These are phyloP conservation scores for Cornus controversa DNA, from an alignment of 148 eudicot genomes.

Conservation along the genomic window DNA sequence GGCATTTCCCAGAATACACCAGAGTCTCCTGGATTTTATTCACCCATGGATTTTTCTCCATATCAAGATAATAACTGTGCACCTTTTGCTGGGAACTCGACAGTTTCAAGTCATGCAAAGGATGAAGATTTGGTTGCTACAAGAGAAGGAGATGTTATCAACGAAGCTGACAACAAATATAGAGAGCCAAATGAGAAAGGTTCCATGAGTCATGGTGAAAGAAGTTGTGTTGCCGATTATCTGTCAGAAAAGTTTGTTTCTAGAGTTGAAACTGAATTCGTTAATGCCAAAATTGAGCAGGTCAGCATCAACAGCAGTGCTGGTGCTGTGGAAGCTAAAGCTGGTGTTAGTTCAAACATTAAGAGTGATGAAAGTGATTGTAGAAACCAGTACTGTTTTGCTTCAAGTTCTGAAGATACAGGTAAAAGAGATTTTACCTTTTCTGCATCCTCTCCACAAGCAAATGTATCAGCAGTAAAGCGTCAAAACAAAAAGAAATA, in stretches of 20 bases:
- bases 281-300: constrained; percentile 19
- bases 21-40: constrained; percentile 56
- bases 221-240: constrained; percentile 20
- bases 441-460: constrained; percentile 38
- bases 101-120: constrained; percentile 14
- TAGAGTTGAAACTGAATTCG: constrained; percentile 10
- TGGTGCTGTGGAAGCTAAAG: constrained; percentile 17
- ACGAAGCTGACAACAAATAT: neutral
- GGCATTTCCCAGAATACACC: constrained; percentile 28
- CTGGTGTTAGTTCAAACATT: constrained; percentile 18
- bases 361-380: constrained; percentile 21
- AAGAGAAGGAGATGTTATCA: constrained; percentile 19
- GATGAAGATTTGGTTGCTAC: constrained; percentile 29
- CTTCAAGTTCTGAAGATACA: constrained; percentile 22
- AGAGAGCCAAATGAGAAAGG: constrained; percentile 4
- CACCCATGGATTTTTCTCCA: constrained; percentile 97
- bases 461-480: constrained; percentile 34
- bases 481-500: constrained; percentile 61
- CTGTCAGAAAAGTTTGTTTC: constrained; percentile 7
- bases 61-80: constrained; percentile 38
- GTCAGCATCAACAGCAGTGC: constrained; percentile 7
- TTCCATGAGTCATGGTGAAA: constrained; percentile 7
- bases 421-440: constrained; percentile 32
- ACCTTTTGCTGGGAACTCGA: constrained; percentile 4
- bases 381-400: constrained; percentile 16